Evolutionary conservation across 176 grass and related monocot species (phyloP).

Genomic region (Guadua angustifolia): DNA sequence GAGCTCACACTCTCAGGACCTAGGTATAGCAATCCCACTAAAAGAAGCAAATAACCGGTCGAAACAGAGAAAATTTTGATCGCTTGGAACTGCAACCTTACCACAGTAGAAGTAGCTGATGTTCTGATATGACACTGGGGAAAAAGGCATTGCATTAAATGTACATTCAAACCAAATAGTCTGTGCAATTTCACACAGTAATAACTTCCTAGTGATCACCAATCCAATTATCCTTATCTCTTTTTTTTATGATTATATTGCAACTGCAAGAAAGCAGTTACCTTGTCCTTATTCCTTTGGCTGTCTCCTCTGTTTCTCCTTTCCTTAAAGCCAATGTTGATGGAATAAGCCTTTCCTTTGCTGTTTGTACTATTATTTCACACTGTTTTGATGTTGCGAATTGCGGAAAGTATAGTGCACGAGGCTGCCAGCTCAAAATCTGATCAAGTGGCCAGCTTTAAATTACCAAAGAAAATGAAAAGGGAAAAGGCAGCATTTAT

Average conservation of each 20-base stretch:
- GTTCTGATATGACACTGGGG: slow-evolving; percentile 5
- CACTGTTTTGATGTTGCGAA: slow-evolving; percentile 87
- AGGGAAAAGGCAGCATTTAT: neutral
- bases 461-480: slow-evolving; percentile 20
- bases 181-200: slow-evolving; percentile 10
- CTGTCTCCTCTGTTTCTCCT: slow-evolving; percentile 80
- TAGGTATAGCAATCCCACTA: neutral
- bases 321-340: slow-evolving; percentile 89
- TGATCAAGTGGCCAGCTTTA: slow-evolving; percentile 53
- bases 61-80: neutral
- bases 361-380: slow-evolving; percentile 66
- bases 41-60: slow-evolving; percentile 4
- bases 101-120: neutral
- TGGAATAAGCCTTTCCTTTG: slow-evolving; percentile 75
- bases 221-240: neutral
- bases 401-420: slow-evolving; percentile 84
- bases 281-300: slow-evolving; percentile 98
- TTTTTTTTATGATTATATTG: neutral
- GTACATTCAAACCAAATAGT: neutral
- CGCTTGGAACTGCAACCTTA: neutral
- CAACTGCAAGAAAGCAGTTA: slow-evolving; percentile 33
- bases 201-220: neutral
- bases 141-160: neutral
- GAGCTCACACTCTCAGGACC: neutral
- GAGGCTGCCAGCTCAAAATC: slow-evolving; percentile 98